Percentiles rank a stretch among this genome's conserved stretches.
Conservation (phyloP, 805 yeast genomes). For the Myxozyma nipponensis region DNA sequence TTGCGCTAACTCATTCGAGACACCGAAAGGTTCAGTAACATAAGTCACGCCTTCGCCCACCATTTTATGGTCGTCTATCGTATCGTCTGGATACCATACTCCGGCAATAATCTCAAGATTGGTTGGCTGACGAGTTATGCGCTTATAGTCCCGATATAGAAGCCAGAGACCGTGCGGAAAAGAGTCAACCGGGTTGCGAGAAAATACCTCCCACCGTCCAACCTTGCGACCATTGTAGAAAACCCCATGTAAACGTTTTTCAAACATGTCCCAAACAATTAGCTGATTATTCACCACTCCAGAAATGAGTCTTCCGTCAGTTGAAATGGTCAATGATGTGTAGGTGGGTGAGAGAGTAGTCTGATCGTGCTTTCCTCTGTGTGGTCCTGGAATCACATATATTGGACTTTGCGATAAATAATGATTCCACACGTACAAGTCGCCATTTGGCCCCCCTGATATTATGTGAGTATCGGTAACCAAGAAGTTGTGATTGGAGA, state of each 20-base stretch:
- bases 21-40: conserved; percentile 5
- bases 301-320: conserved; percentile 13
- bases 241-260: conserved; percentile 12
- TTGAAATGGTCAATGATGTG: conserved; percentile 7
- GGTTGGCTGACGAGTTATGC: not conserved
- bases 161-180: conserved; percentile 15
- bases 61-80: conserved; percentile 10
- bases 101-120: not conserved
- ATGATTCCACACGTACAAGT: too few relatives aligned
- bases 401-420: too few relatives aligned
- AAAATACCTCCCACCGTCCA: conserved; percentile 1
- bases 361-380: too few relatives aligned
- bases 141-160: conserved; percentile 11
- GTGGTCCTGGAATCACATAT: too few relatives aligned
- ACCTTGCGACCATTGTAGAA: conserved; percentile 16
- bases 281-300: conserved; percentile 14
- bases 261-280: conserved; percentile 18
- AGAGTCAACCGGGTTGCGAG: conserved; percentile 9
- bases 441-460: too few relatives aligned
- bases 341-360: too few relatives aligned
- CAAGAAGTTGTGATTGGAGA: too few relatives aligned
- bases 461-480: too few relatives aligned
- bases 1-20: too few relatives aligned
- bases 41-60: conserved; percentile 11
- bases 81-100: not conserved